phyloP scores from a whole-genome alignment of 768 basidiomycete species.

The Leccinum uliginosum region DNA sequence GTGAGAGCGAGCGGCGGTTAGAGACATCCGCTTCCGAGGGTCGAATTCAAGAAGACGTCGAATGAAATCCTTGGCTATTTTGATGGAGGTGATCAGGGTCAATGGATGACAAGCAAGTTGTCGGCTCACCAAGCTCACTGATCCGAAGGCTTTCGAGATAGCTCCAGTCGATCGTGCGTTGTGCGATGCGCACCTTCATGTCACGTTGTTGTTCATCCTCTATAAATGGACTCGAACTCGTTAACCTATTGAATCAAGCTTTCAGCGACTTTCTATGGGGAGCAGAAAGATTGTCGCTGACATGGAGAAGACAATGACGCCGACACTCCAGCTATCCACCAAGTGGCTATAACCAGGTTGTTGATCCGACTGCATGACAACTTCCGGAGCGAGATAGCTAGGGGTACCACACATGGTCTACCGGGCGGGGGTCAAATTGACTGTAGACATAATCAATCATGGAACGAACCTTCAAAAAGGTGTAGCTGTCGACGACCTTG shows the following conservation, averaged over 20 bases:
- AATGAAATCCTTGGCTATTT: constrained; percentile 64
- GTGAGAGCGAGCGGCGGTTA: constrained; percentile 64
- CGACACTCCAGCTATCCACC: constrained; percentile 96
- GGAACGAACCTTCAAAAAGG: constrained; percentile 63
- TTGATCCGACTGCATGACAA: constrained; percentile 58
- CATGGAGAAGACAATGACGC: constrained; percentile 93
- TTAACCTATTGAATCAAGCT: constrained; percentile 49
- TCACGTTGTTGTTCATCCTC: constrained; percentile 63
- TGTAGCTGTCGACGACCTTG: constrained; percentile 79
- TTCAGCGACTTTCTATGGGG: background rate
- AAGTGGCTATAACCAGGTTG: constrained; percentile 74
- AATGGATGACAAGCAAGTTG: background rate
- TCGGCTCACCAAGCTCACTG: constrained; percentile 43
- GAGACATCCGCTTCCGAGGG: constrained; percentile 65
- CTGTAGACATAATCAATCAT: background rate
- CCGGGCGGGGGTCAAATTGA: background rate
- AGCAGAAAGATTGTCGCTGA: constrained; percentile 32
- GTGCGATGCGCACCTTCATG: constrained; percentile 56
- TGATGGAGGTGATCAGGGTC: constrained; percentile 29
- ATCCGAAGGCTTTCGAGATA: constrained; percentile 38
- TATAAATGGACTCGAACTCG: constrained; percentile 74
- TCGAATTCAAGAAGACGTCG: constrained; percentile 57
- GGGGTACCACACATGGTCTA: constrained; percentile 97
- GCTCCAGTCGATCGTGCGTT: constrained; percentile 60
- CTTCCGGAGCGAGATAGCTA: constrained; percentile 89